These are phyloP conservation scores for Hypoxylon lenormandii DNA, from an alignment of 495 filamentous ascomycete species.

Conservation along the genomic window DNA sequence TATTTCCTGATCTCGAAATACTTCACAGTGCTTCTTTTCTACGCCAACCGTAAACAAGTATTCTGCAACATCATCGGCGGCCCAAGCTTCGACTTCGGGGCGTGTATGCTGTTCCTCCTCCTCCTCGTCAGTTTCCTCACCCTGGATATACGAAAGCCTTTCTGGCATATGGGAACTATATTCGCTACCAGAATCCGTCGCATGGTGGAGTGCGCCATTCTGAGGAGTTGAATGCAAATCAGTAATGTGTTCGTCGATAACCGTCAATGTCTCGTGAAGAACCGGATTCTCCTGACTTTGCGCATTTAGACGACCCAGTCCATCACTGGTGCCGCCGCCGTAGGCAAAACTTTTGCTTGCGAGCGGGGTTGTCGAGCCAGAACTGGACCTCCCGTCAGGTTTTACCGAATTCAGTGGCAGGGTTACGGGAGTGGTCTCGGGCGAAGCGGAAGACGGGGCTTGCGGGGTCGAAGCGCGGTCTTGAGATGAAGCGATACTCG, in stretches of 20 bases:
- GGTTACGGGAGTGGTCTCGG: constrained; percentile 49
- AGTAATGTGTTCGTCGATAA: constrained; percentile 98
- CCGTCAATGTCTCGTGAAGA: constrained; percentile 94
- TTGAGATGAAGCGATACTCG: constrained; percentile 55
- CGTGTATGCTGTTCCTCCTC: constrained; percentile 67
- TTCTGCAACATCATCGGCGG: constrained; percentile 80
- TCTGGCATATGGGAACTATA: constrained; percentile 83
- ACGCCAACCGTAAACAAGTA: constrained; percentile 84
- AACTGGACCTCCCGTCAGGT: constrained; percentile 41
- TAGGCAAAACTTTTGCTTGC: constrained; percentile 41
- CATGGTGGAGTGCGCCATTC: constrained; percentile 61
- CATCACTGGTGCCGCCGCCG: constrained; percentile 23
- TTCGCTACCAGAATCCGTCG: constrained; percentile 88
- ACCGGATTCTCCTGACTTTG: constrained; percentile 76
- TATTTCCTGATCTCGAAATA: constrained; percentile 97
- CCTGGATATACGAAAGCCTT: constrained; percentile 87
- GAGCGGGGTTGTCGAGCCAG: constrained; percentile 33
- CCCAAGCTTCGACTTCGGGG: constrained; percentile 78
- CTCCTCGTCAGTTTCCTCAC: constrained; percentile 85
- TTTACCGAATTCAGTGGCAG: constrained; percentile 58
- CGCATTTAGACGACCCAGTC: constrained; percentile 48
- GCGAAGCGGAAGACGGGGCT: constrained; percentile 25
- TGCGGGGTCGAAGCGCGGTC: constrained; percentile 46
- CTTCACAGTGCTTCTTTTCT: constrained; percentile 85
- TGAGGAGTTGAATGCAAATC: constrained; percentile 81